phyloP scores from a whole-genome alignment of 768 basidiomycete species.

The Neoboletus magnificus region DNA sequence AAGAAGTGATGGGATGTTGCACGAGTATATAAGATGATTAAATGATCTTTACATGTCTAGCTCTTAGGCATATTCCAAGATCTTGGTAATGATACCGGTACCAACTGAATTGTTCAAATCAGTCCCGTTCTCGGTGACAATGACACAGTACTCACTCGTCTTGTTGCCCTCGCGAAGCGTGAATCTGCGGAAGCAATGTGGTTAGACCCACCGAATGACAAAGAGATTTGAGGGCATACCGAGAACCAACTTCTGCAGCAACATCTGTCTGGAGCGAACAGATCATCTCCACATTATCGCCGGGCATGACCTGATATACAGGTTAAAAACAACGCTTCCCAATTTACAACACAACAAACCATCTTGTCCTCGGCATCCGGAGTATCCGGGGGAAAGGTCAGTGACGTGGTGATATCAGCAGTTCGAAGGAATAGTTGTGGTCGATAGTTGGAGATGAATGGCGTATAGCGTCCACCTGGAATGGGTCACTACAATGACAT shows the following conservation, averaged over 20 bases:
- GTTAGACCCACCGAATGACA: background rate
- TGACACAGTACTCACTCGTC: conserved; percentile 57
- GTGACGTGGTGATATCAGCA: conserved; percentile 81
- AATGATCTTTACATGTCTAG: conserved; percentile 5
- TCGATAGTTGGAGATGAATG: conserved; percentile 91
- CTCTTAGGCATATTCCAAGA: conserved; percentile 46
- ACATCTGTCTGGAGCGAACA: conserved; percentile 81
- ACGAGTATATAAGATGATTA: conserved; percentile 19
- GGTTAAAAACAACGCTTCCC: background rate
- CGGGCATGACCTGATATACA: conserved; percentile 79
- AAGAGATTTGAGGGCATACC: conserved; percentile 37
- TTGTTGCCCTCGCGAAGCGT: conserved; percentile 94
- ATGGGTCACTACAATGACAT: conserved; percentile 33
- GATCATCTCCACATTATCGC: conserved; percentile 94
- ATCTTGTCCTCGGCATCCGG: conserved; percentile 82
- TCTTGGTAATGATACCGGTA: conserved; percentile 91
- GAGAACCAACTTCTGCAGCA: conserved; percentile 83
- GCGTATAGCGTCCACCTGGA: conserved; percentile 74
- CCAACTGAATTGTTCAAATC: conserved; percentile 54
- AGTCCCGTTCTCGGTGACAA: conserved; percentile 1
- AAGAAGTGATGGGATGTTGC: conserved; percentile 18
- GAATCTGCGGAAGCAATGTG: conserved; percentile 43
- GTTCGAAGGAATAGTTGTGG: conserved; percentile 97
- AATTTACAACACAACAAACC: conserved; percentile 40
- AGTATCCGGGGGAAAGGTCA: conserved; percentile 87